Base-by-base conservation (phyloP, 495 filamentous ascomycete species). In the Aspergillus sparsus region DNA sequence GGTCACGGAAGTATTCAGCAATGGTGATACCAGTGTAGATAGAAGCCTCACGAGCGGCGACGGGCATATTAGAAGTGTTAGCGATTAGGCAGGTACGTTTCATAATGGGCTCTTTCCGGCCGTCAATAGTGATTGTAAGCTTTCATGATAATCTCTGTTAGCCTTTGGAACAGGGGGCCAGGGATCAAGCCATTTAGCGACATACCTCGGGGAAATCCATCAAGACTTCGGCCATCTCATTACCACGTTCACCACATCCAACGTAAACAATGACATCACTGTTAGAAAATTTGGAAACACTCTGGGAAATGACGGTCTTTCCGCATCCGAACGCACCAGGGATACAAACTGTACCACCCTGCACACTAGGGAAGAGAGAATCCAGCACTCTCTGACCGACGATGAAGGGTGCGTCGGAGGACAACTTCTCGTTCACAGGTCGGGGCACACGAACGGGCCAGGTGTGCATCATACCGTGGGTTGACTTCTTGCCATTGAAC, bases 1-100 rank as follows among this genome's bases (percentile, higher is more conserved):
- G 93, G 69, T 99, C 94, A 74, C 94, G 89, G 85, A 97, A 97
- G 72, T 99, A 98, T 75, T 98, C 93, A 45, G 95, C 92, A 7
- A 98, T 88, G 2, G 94, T 98, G 65, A 98, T 98, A 72, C 95
- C 94, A 36, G 94, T 99, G 78, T 98, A 99, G 71, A 99, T 99
- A 47, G 94, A 99, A 60, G 94, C 94, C 75, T 99, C 94, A 78
- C 94, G 92, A 53, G 94, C 94, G 58, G 94, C 94, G 69, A 99
- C 94, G 62, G 94, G 94, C 94, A 99, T 99, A 81, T 99, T 99
- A 59, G 94, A 99, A 32, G 94, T 99, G 74, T 99, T 99, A 69
- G 94, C 94, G 72, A 99, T 97, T 54, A 99, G 83, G 44, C 91
- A 93, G 53, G 94, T 98, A 68, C 94, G 95, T 85, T 98, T 99